Percentiles rank a stretch among this genome's conserved stretches.
Evolutionary conservation across 805 yeast genomes (phyloP).

Genomic region (Kazachstania taianensis): DNA sequence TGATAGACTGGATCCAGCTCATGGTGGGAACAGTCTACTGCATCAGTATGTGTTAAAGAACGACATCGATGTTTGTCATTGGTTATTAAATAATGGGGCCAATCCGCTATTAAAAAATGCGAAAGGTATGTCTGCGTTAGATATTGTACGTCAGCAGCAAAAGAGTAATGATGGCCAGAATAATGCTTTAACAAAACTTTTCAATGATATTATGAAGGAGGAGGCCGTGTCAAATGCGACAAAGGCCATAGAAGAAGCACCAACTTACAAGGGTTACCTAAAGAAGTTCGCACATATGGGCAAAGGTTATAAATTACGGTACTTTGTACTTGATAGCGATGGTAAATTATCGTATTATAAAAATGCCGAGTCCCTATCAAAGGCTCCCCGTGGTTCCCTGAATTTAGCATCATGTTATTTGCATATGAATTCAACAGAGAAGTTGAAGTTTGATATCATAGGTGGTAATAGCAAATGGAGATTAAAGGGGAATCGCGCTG

Average conservation of each 20-base stretch:
- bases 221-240: constrained; percentile 51
- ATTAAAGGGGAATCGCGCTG: constrained; percentile 86
- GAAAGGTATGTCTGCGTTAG: constrained; percentile 72
- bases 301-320: constrained; percentile 86
- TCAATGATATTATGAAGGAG: constrained; percentile 65
- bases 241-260: constrained; percentile 40
- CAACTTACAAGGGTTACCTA: constrained; percentile 81
- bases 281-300: constrained; percentile 97
- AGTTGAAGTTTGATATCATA: constrained; percentile 78
- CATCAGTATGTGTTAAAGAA: constrained; percentile 74
- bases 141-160: constrained; percentile 40
- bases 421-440: constrained; percentile 85
- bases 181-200: constrained; percentile 41
- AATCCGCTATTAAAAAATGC: constrained; percentile 85
- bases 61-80: constrained; percentile 73
- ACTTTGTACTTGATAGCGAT: constrained; percentile 74
- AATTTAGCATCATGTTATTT: constrained; percentile 72
- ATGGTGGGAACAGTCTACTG: constrained; percentile 82
- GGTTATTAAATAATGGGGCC: constrained; percentile 86
- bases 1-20: constrained; percentile 78
- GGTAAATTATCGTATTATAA: constrained; percentile 85
- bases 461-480: constrained; percentile 72
- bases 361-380: constrained; percentile 68
- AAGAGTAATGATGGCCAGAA: constrained; percentile 24
- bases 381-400: constrained; percentile 80